Base-by-base conservation (phyloP, 495 filamentous ascomycete species). In the Cudoniella acicularis region DNA sequence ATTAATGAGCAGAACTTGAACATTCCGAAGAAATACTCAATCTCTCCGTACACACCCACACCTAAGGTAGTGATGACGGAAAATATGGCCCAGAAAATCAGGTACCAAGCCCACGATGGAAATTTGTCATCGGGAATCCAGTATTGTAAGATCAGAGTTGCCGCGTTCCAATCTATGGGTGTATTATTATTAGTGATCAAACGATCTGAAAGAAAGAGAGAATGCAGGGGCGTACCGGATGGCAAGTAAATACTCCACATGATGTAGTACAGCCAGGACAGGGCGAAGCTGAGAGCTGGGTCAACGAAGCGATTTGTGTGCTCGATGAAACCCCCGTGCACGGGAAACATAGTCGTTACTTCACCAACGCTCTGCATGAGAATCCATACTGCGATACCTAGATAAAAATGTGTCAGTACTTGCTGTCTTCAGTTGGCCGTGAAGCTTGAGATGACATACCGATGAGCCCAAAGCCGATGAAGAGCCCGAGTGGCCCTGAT, bases 251-350 rank as follows among this genome's bases (percentile, higher is more conserved):
- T 36, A 43, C 24, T 22, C 56, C 56, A 58, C 46, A 58, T 50
- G 20, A 41, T 55, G 69, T 51, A 67, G 57, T 60, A 68, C 79
- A 83, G 83, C 87, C 88, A 92, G 20, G 86, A 87, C 69, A 91
- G 83, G 17, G 87, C 80, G 65, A 91, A 91, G 24, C 87, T 86
- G 64, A 91, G 70, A 59, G 85, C 84, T n/a, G 79, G 77, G 61
- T 91, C 86, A 52, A 89, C 80, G 55, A 88, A 86, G 41, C 88
- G 79, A 41, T 83, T 77, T 40, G 85, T 84, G 64, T 87, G 91
- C 25, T 86, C 73, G 18, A 87, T 86, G 64, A 91, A 88, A 9
- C 84, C 81, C 55, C 89, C 88, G 4, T 87, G 79, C 25, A 90
- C 77, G 1, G 88, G 88, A 20, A 90, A 77, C 63, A 80, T 87